Percentiles rank a stretch among this genome's conserved stretches.
Evolutionary conservation across 768 basidiomycete species (phyloP).

Genomic region (Cytidiella melzeri): DNA sequence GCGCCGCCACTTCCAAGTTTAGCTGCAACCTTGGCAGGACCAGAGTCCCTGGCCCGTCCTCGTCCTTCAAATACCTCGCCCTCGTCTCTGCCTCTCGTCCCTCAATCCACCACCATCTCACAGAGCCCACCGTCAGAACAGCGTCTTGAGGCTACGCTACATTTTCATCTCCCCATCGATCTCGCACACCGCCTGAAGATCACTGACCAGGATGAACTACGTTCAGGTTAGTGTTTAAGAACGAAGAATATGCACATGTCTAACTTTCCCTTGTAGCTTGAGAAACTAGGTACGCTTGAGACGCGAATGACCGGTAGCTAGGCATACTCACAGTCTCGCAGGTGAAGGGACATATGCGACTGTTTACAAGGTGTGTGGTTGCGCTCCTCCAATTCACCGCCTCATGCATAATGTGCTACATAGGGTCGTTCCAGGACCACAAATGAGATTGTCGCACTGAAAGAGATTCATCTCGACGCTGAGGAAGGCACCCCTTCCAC

Average conservation of each 20-base stretch:
- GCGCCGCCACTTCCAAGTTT: no score
- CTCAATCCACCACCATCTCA: background rate
- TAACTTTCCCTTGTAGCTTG: conserved; percentile 44
- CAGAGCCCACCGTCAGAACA: background rate
- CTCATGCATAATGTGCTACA: background rate
- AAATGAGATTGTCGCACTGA: conserved; percentile 97
- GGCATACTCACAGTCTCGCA: conserved; percentile 23
- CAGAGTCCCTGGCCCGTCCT: conserved; percentile 3
- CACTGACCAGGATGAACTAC: conserved; percentile 41
- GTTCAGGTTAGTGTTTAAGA: conserved; percentile 38
- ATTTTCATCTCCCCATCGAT: background rate
- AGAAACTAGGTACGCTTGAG: conserved; percentile 59
- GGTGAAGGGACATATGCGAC: conserved; percentile 94
- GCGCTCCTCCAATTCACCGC: background rate
- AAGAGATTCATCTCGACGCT: conserved; percentile 98
- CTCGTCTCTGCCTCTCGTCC: background rate
- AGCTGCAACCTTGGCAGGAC: conserved; percentile 1
- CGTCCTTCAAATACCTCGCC: background rate
- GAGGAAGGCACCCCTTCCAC: conserved; percentile 99
- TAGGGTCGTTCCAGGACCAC: conserved; percentile 94
- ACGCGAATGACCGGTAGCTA: background rate
- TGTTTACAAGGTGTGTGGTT: conserved; percentile 89
- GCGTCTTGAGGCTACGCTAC: background rate
- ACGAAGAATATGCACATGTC: conserved; percentile 10
- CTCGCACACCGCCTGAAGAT: background rate